Percentiles rank a stretch among this genome's conserved stretches.
Conservation (phyloP, 495 filamentous ascomycete genomes). For the Podospora fimiseda region DNA sequence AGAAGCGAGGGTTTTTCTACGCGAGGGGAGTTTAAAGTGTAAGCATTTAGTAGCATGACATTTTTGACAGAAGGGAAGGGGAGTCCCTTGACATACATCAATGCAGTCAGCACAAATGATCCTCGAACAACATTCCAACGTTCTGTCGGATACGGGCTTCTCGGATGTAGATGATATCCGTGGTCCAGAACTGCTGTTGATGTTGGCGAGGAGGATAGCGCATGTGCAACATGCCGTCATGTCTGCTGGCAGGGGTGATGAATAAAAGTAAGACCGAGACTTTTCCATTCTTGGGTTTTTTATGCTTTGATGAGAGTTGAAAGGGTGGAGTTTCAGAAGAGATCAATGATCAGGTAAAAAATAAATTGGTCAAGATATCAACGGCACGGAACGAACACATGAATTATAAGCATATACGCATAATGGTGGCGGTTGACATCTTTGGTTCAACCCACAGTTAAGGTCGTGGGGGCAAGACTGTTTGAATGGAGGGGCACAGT, state of each 20-base stretch:
- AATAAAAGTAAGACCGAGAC: not conserved
- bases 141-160: constrained; percentile 46
- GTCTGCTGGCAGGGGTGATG: not conserved
- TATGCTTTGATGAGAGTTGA: no score
- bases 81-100: constrained; percentile 33
- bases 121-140: constrained; percentile 58
- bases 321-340: not conserved
- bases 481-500: not conserved
- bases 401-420: not conserved
- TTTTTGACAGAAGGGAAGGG: not conserved
- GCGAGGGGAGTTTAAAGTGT: not conserved
- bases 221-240: constrained; percentile 59
- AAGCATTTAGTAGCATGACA: not conserved
- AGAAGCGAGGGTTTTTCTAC: constrained; percentile 62
- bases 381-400: not conserved
- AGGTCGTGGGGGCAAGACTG: no score
- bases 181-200: constrained; percentile 20
- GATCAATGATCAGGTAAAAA: not conserved
- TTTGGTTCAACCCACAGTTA: no score
- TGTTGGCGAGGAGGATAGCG: constrained; percentile 48
- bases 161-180: constrained; percentile 32
- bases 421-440: constrained; percentile 6
- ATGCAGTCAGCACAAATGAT: constrained; percentile 64
- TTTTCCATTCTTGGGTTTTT: not conserved
- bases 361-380: not conserved